These are phyloP conservation scores for Dictyostelium capitatum DNA, from an alignment of 78 protist genomes.

Conservation along the genomic window DNA sequence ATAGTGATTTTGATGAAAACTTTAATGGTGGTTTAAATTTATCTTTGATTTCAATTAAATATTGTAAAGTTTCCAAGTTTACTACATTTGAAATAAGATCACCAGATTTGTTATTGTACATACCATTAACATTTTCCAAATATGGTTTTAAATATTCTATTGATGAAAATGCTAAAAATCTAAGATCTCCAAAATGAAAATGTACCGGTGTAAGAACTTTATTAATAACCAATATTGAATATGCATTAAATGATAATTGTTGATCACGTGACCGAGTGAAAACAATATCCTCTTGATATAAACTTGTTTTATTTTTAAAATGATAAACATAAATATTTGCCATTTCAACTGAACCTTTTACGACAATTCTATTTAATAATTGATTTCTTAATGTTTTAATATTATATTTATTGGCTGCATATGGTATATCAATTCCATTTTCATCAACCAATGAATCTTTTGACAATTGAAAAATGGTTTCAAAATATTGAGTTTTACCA, in stretches of 20 bases:
- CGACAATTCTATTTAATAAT: not conserved
- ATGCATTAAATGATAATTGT: not conserved
- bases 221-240: not conserved
- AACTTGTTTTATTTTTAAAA: not conserved
- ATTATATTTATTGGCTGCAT: not conserved
- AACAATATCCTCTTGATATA: not conserved
- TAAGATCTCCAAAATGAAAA: not conserved
- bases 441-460: not conserved
- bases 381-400: not conserved
- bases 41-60: not conserved
- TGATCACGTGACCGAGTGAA: not conserved
- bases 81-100: not conserved
- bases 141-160: not conserved
- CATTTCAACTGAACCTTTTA: not conserved
- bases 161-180: not conserved
- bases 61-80: not conserved
- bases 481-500: not conserved
- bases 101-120: not conserved
- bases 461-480: not conserved
- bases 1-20: not conserved
- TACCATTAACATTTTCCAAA: not conserved
- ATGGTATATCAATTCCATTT: not conserved
- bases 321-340: not conserved
- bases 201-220: not conserved
- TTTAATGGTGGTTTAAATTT: not conserved